Evolutionary conservation across 495 filamentous ascomycete genomes (phyloP).

Genomic region (Glutinoglossum americanum): DNA sequence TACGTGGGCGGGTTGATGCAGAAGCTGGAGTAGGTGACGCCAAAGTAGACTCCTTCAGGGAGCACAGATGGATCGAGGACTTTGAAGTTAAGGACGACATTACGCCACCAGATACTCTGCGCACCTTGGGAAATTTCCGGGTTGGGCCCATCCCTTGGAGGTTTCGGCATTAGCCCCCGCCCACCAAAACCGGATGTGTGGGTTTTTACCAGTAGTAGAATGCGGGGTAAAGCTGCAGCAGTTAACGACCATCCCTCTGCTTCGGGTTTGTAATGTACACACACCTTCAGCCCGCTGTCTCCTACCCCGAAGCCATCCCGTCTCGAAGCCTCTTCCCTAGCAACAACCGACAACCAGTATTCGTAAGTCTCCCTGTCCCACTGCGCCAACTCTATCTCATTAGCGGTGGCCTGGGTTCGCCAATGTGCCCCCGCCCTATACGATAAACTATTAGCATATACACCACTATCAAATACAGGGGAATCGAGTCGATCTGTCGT

Average conservation of each 20-base stretch:
- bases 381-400: conserved; percentile 11
- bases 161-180: background rate
- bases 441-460: too few relatives aligned
- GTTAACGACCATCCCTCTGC: background rate
- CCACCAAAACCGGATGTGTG: background rate
- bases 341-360: conserved; percentile 13
- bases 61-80: conserved; percentile 4
- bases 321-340: conserved; percentile 6
- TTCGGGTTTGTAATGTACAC: background rate
- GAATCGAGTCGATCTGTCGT: too few relatives aligned
- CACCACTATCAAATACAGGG: too few relatives aligned
- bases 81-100: conserved; percentile 11
- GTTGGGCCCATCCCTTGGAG: background rate
- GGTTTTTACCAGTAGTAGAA: conserved; percentile 5
- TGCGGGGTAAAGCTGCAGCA: conserved; percentile 4
- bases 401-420: conserved; percentile 14
- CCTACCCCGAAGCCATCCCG: background rate
- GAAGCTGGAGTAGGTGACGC: conserved; percentile 9
- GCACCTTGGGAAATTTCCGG: background rate
- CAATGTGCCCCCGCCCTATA: conserved; percentile 22
- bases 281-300: conserved; percentile 4
- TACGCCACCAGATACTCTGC: conserved; percentile 14
- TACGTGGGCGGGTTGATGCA: conserved; percentile 15
- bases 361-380: conserved; percentile 20
- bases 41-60: conserved; percentile 7